Evolutionary conservation across 2,329 filamentous ascomycete genomes (phyloP), one percentile per base, ranked within the genome.

Genomic region (Cercospora sesami): DNA sequence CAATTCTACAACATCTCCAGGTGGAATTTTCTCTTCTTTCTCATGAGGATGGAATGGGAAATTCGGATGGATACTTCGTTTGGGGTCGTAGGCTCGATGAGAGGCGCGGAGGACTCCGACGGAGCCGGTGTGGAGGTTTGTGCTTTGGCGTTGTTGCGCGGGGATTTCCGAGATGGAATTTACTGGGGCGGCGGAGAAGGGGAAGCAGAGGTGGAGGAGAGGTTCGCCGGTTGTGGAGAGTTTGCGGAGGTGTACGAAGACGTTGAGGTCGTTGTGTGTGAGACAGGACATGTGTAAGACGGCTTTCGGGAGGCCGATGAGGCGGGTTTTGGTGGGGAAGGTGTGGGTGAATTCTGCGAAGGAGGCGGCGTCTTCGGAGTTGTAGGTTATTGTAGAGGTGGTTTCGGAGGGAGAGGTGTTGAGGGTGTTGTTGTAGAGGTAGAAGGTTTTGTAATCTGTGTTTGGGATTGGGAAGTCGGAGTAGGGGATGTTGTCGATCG

Each of bases 261-360:
- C 61, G 53, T 70, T 63, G 61, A 75, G 65, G 64, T 73, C 71
- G 60, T 74, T 67, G 55, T 68, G 63, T 14, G 70, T 67, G 1
- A 61, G 30, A 39, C 66, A 71, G 28, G 74, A 84, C 33, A 74
- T 80, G 74, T 82, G 83, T 0, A 86, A 73, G 0, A 81, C 73
- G 0, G 82, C 81, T 71, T 85, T 85, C 7, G 83, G 79, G 0
- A 83, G 73, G 1, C 83, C 84, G n/a, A 83, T 79, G 0, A 86
- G 71, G 4, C 79, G 74, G 0, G 81, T 78, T 1, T 74, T 72
- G 55, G 81, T 72, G 2, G 73, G 21, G 67, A 85, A 85, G 0
- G 75, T 82, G 65, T 80, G 74, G 1, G 71, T 78, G 72, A 84
- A 83, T 10, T 63, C 61, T 6, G 62, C 65, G 48, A 66, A 16